Evolutionary conservation across 768 basidiomycete genomes (phyloP).

Genomic region (Hygrocybe coccinea): DNA sequence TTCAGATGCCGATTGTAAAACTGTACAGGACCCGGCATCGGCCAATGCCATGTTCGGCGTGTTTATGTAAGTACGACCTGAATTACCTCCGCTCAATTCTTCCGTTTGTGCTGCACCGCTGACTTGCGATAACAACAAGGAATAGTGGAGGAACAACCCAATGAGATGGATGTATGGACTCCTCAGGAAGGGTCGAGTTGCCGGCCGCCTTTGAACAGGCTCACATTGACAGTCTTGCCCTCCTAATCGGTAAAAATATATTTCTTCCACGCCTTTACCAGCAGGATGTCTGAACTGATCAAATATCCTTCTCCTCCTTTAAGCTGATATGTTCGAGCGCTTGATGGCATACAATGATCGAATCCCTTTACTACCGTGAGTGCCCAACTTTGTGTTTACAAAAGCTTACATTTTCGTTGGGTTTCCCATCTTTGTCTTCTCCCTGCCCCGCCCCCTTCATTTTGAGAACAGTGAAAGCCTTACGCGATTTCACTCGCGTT

Average conservation of each 20-base stretch:
- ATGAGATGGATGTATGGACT: slow-evolving; percentile 83
- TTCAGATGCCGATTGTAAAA: not conserved
- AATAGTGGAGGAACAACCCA: slow-evolving; percentile 24
- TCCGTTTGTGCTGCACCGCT: not conserved
- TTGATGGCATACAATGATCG: slow-evolving; percentile 94
- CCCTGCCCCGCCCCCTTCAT: not conserved
- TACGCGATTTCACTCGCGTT: slow-evolving; percentile 94
- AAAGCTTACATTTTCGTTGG: slow-evolving; percentile 10
- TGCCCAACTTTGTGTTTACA: slow-evolving; percentile 19
- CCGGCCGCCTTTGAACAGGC: slow-evolving; percentile 82
- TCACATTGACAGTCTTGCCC: slow-evolving; percentile 74
- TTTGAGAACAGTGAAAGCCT: slow-evolving; percentile 63
- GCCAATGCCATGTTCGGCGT: not conserved
- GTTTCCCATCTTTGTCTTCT: not conserved
- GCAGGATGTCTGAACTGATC: not conserved
- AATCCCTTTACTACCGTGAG: slow-evolving; percentile 83
- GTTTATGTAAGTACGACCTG: too few relatives aligned
- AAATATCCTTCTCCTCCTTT: slow-evolving; percentile 17
- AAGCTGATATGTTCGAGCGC: slow-evolving; percentile 95
- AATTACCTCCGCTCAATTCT: too few relatives aligned
- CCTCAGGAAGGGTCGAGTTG: slow-evolving; percentile 69
- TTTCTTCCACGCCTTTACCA: slow-evolving; percentile 14
- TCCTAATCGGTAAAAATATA: slow-evolving; percentile 70
- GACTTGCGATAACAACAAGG: slow-evolving; percentile 8
- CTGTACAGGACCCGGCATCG: not conserved